Evolutionary conservation across 306 rosid species (phyloP), one percentile per base, ranked within the genome.

Genomic region (Lathyrus tuberosus): DNA sequence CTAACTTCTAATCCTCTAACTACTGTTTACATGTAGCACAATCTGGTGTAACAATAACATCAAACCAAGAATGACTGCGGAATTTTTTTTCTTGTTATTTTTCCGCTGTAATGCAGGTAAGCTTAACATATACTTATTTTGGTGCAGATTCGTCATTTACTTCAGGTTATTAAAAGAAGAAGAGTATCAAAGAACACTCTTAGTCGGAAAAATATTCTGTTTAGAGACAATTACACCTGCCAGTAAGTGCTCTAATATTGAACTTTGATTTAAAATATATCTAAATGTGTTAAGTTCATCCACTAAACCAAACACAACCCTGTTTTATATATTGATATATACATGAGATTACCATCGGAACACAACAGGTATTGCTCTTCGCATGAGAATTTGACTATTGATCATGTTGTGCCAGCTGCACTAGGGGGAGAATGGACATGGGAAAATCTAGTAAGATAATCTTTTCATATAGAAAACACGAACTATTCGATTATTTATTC

Each of bases 341-440:
- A 79, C 71, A 68, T 62, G 15, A 49, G 61, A 18, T 71, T 51
- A 46, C 62, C 70, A 65, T 78, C 48, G 65, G 20, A 57, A 57
- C 16, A 6, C 67, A 37, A 78, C 95, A 93, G 97, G 88, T 93
- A 90, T 79, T 93, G 98, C 80, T 90, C 82, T 69, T 79, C 94
- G 8, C 78, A 42, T 17, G 94, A 93, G 41, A 86, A 91, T 83
- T 85, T 93, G 89, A 93, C 98, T 44, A 90, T 93, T 74, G 98
- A 93, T 78, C 98, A 93, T 49, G 94, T 93, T 72, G 37, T 88
- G 54, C 97, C 97, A 14, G 58, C 66, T 51, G 86, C 96, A 52
- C 81, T 76, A 24, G 98, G 98, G 28, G 98, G 98, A 81, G 86
- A 81, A 82, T 93, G 97, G 98, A 83, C 81, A 56, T 90, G 98